Conservation (phyloP, 2,329 filamentous ascomycete genomes). For the Penicillium sumatraense region DNA sequence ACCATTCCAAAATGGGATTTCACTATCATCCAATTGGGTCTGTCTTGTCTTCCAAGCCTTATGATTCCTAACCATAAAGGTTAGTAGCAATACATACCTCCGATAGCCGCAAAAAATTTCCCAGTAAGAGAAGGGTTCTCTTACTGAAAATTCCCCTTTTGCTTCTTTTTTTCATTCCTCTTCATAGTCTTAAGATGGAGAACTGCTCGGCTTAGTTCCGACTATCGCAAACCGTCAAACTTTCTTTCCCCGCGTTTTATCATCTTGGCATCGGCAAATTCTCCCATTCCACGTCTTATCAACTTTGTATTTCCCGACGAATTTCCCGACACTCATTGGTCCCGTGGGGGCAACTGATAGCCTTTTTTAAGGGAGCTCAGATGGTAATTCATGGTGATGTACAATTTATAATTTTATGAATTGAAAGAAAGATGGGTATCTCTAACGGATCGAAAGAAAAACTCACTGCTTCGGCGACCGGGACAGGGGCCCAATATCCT, state of each 20-base stretch:
- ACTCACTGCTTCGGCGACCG: not conserved
- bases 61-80: not conserved
- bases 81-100: too few relatives aligned
- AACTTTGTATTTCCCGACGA: slow-evolving; percentile 11
- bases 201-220: not conserved
- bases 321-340: slow-evolving; percentile 9
- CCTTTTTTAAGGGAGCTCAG: slow-evolving; percentile 7
- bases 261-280: slow-evolving; percentile 18
- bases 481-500: slow-evolving; percentile 1
- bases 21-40: not conserved
- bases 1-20: not conserved
- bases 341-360: not conserved
- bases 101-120: too few relatives aligned
- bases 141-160: not conserved
- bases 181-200: not conserved
- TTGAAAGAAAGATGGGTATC: slow-evolving; percentile 8
- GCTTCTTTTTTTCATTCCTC: not conserved
- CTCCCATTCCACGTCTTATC: not conserved
- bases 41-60: too few relatives aligned
- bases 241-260: slow-evolving; percentile 16
- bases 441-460: slow-evolving; percentile 3
- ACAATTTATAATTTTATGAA: not conserved
- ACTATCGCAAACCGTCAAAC: not conserved
- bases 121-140: too few relatives aligned
- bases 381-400: not conserved